Percentiles rank a stretch among this genome's conserved stretches.
Conservation (phyloP, 2,329 filamentous ascomycete genomes). For the Bipolaris victoriae region DNA sequence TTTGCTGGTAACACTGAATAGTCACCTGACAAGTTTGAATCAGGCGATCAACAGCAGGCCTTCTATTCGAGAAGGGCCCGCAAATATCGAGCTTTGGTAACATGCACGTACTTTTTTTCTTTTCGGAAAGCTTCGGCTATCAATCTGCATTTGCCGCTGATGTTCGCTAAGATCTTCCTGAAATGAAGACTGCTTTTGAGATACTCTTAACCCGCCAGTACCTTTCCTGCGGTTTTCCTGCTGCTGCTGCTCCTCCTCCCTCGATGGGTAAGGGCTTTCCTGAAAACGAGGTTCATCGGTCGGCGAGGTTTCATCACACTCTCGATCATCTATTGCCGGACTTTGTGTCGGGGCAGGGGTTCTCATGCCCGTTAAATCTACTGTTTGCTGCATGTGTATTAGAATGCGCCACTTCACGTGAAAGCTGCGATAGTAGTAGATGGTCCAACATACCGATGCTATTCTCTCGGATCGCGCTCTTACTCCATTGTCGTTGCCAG, state of each 20-base stretch:
- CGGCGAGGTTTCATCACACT: constrained; percentile 11
- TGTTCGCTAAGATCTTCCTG: constrained; percentile 41
- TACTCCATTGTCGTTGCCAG: constrained; percentile 13
- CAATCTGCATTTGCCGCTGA: constrained; percentile 43
- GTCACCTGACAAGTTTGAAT: not conserved
- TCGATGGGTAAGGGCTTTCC: constrained; percentile 1
- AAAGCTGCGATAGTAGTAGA: not conserved
- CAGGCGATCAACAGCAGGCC: not conserved
- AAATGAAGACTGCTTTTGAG: constrained; percentile 29
- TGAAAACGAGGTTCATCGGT: constrained; percentile 14
- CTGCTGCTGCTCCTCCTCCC: constrained; percentile 11
- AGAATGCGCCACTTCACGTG: constrained; percentile 11
- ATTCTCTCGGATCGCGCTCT: constrained; percentile 30
- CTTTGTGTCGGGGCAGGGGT: constrained; percentile 34
- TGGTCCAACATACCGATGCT: constrained; percentile 33
- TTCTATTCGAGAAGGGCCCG: not conserved
- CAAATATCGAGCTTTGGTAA: not conserved
- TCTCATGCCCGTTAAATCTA: constrained; percentile 35
- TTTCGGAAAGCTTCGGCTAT: constrained; percentile 42
- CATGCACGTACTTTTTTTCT: constrained; percentile 31
- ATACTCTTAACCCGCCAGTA: constrained; percentile 36
- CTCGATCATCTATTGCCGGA: constrained; percentile 19
- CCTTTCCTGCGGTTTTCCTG: constrained; percentile 31
- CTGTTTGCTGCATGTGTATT: constrained; percentile 26
- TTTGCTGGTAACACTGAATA: not conserved